A percentile compares a stretch with the other conserved stretches of the same genome.
Evolutionary conservation across 495 filamentous ascomycete genomes (phyloP).

Genomic region (Elaphomyces granulatus): DNA sequence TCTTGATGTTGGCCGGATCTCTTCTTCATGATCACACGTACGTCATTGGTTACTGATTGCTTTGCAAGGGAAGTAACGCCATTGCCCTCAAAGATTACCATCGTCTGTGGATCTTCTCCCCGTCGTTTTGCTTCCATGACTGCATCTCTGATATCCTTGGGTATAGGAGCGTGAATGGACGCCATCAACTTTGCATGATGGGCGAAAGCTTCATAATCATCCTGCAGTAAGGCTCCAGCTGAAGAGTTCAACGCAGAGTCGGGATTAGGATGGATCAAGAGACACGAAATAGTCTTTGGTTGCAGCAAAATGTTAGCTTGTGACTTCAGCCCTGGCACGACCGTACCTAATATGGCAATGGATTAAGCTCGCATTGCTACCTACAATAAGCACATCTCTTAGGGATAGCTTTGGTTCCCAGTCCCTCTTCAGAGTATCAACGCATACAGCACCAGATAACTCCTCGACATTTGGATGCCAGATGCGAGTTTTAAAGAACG

Average conservation of each 20-base stretch:
- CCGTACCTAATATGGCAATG: too few relatives aligned
- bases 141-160: conserved; percentile 24
- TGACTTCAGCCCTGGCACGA: background rate
- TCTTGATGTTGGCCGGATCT: background rate
- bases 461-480: conserved; percentile 66
- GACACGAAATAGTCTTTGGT: conserved; percentile 47
- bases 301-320: background rate
- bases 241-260: conserved; percentile 54
- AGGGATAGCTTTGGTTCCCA: conserved; percentile 48
- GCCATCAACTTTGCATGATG: conserved; percentile 52
- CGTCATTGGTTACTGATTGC: background rate
- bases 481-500: conserved; percentile 50
- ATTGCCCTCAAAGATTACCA: conserved; percentile 4
- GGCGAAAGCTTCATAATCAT: conserved; percentile 47
- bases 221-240: conserved; percentile 46
- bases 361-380: too few relatives aligned
- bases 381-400: conserved; percentile 46
- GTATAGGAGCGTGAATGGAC: conserved; percentile 47
- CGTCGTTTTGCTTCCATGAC: conserved; percentile 43
- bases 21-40: conserved; percentile 10
- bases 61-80: background rate
- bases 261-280: conserved; percentile 60
- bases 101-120: conserved; percentile 38
- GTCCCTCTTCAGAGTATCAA: conserved; percentile 58
- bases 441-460: conserved; percentile 48